A percentile compares a stretch with the other conserved stretches of the same genome.
Evolutionary conservation across 164 flowering plant genomes (phyloP).

Genomic region (Aristolochia californica): DNA sequence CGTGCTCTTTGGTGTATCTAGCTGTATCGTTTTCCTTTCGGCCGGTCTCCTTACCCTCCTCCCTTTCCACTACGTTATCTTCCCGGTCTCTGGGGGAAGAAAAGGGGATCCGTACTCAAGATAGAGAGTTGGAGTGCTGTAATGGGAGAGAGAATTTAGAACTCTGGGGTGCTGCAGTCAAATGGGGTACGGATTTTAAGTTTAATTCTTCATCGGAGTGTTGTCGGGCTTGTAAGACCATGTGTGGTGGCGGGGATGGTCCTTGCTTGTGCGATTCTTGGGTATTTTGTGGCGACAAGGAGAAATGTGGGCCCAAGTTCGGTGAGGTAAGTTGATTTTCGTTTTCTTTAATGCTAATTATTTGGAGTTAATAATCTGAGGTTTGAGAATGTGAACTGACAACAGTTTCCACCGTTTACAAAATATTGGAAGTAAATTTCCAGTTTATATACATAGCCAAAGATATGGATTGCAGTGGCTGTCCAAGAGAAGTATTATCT

Average conservation of each 20-base stretch:
- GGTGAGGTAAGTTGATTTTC: slow-evolving; percentile 55
- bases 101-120: not conserved
- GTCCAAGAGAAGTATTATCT: too few species aligned
- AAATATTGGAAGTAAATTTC: too few species aligned
- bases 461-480: too few species aligned
- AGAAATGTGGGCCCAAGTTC: slow-evolving; percentile 58
- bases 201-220: slow-evolving; percentile 58
- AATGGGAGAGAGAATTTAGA: slow-evolving; percentile 70
- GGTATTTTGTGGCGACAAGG: slow-evolving; percentile 78
- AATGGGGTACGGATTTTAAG: slow-evolving; percentile 90
- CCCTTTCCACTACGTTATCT: not conserved
- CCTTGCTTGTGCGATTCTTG: slow-evolving; percentile 88
- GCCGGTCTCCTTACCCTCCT: slow-evolving; percentile 8
- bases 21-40: slow-evolving; percentile 27
- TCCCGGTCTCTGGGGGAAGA: slow-evolving; percentile 4
- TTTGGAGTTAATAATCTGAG: not conserved
- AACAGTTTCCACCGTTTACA: too few species aligned
- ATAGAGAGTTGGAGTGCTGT: slow-evolving; percentile 36
- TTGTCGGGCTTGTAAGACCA: slow-evolving; percentile 74
- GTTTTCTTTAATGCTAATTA: not conserved
- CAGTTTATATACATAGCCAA: too few species aligned
- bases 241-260: slow-evolving; percentile 75
- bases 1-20: slow-evolving; percentile 44
- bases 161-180: slow-evolving; percentile 92
- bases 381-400: not conserved